These are phyloP conservation scores for Eucalyptus polyanthemos DNA, from an alignment of 345 rosid genomes.

Conservation along the genomic window DNA sequence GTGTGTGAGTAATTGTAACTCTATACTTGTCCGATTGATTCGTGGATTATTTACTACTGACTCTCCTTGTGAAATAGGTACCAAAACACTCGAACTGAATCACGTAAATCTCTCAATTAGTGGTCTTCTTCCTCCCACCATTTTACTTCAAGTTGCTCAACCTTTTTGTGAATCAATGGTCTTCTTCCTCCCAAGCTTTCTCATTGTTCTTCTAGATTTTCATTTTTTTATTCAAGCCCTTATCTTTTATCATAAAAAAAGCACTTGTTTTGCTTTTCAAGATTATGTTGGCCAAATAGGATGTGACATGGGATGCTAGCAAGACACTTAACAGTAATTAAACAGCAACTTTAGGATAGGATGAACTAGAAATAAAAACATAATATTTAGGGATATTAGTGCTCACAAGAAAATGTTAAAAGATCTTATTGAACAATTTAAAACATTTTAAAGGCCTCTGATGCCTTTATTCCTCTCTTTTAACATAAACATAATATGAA, in stretches of 20 bases:
- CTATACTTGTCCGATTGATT: no score
- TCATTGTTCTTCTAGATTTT: background rate
- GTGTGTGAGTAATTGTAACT: no score
- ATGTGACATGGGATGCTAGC: background rate
- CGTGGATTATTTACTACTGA: no score
- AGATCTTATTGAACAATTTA: background rate
- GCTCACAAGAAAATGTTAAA: background rate
- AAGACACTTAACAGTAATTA: background rate
- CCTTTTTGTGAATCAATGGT: background rate
- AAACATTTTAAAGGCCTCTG: fast-evolving
- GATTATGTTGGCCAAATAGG: background rate
- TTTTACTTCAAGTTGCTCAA: background rate
- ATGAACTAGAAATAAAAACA: background rate
- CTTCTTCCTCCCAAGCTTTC: background rate
- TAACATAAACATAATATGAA: background rate
- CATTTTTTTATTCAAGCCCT: background rate
- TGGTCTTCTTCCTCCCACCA: background rate
- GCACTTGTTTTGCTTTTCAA: background rate
- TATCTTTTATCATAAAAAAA: background rate
- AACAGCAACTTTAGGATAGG: background rate
- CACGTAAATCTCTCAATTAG: no score
- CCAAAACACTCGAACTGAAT: fast-evolving
- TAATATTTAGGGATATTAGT: background rate
- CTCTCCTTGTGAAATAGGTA: no score
- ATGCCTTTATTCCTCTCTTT: background rate